Evolutionary conservation across 345 rosid species (phyloP), one percentile per base, ranked within the genome.

Genomic region (Punica granatum): DNA sequence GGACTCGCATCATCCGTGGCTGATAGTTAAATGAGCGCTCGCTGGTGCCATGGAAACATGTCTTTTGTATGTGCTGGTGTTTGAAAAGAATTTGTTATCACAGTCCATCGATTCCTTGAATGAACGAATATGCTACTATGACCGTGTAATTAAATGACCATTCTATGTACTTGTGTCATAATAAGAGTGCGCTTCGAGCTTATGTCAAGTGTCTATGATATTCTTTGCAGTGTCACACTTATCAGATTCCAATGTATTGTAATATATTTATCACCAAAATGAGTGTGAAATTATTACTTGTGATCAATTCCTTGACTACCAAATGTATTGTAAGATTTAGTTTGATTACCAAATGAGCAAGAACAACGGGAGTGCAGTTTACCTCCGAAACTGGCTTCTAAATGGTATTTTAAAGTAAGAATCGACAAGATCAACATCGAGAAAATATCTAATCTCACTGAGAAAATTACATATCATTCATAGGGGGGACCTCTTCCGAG

Each of bases 1-100:
- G 95, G 96, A 60, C 76, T 89, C 44, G 84, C 72, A 68, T 84
- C 92, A 43, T 72, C 90, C 3, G 74, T 86, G 59, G 78, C 89
- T 25, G 90, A 89, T 39, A 83, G 66, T 13, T 90, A 74, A 78
- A 62, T 43, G 62, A 67, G 30, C 49, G 32, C 16, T 21, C 12
- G 1, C 18, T 30, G 63, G 6, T 65, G 37, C 19, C 63, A 39
- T 30, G 43, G 30, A 65, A 64, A 42, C 14, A 58, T 37, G 25
- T 18, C 23, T 49, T 21, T 69, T n/a, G 14, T 62, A 51, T 60
- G n/a, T 21, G 41, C 65, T 26, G 25, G 28, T 43, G 25, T 63
- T 63, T 25, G 28, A 16, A 34, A 21, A 8, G 43, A 33, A 41
- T 33, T 7, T 62, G 43, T 18, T 21, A 4, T 4, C 26, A 21